A percentile compares a stretch with the other conserved stretches of the same genome.
These are phyloP conservation scores for Byssochlamys sp. DNA, from an alignment of 2,329 filamentous ascomycete species.

Conservation along the genomic window DNA sequence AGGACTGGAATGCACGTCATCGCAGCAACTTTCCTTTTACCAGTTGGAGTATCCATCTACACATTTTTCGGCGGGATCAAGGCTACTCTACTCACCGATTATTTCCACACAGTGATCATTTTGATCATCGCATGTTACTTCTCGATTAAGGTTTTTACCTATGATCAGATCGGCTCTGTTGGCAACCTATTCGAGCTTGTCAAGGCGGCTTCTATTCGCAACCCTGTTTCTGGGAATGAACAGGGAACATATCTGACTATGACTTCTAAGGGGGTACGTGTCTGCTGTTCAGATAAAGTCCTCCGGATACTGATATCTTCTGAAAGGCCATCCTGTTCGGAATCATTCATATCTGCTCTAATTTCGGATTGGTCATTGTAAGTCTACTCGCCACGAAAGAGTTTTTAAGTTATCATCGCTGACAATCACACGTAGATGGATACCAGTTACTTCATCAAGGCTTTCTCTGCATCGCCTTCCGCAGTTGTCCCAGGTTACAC, in stretches of 20 bases:
- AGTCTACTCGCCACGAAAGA: constrained; percentile 5
- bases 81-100: constrained; percentile 41
- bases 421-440: constrained; percentile 33
- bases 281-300: constrained; percentile 29
- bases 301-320: background rate
- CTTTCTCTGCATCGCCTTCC: constrained; percentile 39
- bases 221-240: constrained; percentile 45
- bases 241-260: constrained; percentile 49
- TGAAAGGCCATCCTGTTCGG: constrained; percentile 41
- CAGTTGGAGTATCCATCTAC: constrained; percentile 31
- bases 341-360: constrained; percentile 41
- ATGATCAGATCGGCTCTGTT: constrained; percentile 41
- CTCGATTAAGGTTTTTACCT: constrained; percentile 39
- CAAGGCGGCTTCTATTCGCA: constrained; percentile 32
- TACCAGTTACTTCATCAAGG: constrained; percentile 46
- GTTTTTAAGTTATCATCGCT: background rate
- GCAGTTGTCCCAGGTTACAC: constrained; percentile 45
- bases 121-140: constrained; percentile 43
- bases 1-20: constrained; percentile 44
- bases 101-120: constrained; percentile 47
- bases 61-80: constrained; percentile 35
- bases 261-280: constrained; percentile 42
- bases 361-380: constrained; percentile 45
- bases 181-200: constrained; percentile 44
- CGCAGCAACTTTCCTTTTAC: constrained; percentile 40